Base-by-base conservation (phyloP, 495 filamentous ascomycete species). In the Hypoxylon intermedium region DNA sequence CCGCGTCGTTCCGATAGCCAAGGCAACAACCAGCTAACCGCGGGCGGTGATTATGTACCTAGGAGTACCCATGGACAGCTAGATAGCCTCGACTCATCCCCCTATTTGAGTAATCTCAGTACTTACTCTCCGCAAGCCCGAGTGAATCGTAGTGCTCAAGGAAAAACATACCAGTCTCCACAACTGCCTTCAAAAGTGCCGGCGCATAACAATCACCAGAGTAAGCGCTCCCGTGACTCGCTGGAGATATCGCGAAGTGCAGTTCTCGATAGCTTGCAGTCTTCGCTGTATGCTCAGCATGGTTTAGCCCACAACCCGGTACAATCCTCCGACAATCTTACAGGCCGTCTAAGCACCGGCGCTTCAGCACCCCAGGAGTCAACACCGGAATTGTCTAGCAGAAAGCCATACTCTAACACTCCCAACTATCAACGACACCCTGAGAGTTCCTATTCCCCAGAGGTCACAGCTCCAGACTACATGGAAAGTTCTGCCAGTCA, bases 241-340 rank as follows among this genome's bases (percentile, higher is more conserved):
- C 38, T 68, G 9, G 65, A 68, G 38, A 24, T 48, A 18, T 69
- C 68, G 43, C 62, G 63, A 24, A 60, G 20, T 23, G 62, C 66
- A 9, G 63, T 71, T 7, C 63, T 71, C 37, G 60, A 69, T 20
- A 67, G 52, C 26, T 18, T 71, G 21, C 58, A 26, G 9, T 59
- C 65, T 6, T 41, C 68, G 3, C 26, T 71, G 12, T 60, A 61
- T 38, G 66, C 66, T 1, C 66, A 71, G 46, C 66, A 71, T 31
- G 66, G 66, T 9, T 45, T 67, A 9, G 9, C 28, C 6, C 49
- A 45, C 1, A 57, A 42, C 16, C 44, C 28, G 23, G n/a, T 20
- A 20, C 63, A n/a, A n/a, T n/a, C 50, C 16, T 18, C 41, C 0
- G 51, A 34, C 13, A 30, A 16, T 40, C 52, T 45, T 11, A 15